These are phyloP conservation scores for Boechera stricta DNA, from an alignment of 345 rosid genomes.

Conservation along the genomic window DNA sequence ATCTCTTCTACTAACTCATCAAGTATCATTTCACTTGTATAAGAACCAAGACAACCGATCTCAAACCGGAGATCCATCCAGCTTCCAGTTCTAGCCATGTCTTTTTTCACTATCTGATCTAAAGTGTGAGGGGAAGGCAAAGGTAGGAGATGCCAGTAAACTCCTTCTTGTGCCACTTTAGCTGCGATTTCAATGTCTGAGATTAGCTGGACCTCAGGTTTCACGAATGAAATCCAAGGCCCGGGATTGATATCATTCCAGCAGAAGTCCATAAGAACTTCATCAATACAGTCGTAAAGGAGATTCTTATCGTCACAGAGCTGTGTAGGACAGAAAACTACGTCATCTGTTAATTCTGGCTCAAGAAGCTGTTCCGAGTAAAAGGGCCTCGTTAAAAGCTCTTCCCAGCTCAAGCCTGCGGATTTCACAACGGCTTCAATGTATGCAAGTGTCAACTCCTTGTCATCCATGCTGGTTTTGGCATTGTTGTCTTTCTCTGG, in stretches of 20 bases:
- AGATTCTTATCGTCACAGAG: slow-evolving; percentile 61
- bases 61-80: slow-evolving; percentile 84
- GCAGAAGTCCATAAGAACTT: slow-evolving; percentile 66
- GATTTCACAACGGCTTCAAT: slow-evolving; percentile 62
- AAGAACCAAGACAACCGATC: slow-evolving; percentile 51
- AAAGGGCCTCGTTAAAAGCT: slow-evolving; percentile 59
- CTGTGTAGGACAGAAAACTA: slow-evolving; percentile 58
- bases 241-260: slow-evolving; percentile 54
- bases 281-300: slow-evolving; percentile 73
- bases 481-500: slow-evolving; percentile 40
- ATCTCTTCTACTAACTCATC: slow-evolving; percentile 69
- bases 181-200: slow-evolving; percentile 55
- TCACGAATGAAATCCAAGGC: slow-evolving; percentile 59
- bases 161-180: slow-evolving; percentile 65
- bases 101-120: slow-evolving; percentile 82
- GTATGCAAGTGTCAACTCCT: slow-evolving; percentile 54
- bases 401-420: slow-evolving; percentile 72
- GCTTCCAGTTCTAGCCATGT: slow-evolving; percentile 65
- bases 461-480: slow-evolving; percentile 53
- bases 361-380: slow-evolving; percentile 70
- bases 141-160: slow-evolving; percentile 75
- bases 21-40: slow-evolving; percentile 65
- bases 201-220: slow-evolving; percentile 57
- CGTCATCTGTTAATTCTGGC: slow-evolving; percentile 54
- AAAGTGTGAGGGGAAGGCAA: slow-evolving; percentile 69